Conservation (phyloP, 139 green algal genomes). For the Nannochloris sp. region DNA sequence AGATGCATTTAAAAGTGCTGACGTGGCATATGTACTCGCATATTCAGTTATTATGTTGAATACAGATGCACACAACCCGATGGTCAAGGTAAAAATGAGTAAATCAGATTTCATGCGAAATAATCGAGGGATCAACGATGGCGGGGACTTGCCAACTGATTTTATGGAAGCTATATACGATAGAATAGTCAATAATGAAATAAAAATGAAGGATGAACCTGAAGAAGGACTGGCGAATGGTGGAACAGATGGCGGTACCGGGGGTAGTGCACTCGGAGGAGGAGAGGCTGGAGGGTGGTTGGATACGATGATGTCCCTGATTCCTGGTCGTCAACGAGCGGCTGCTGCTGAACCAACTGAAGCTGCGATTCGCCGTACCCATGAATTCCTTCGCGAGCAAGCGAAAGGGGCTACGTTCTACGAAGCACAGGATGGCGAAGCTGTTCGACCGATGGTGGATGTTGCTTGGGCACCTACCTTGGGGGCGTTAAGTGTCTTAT, state of each 20-base stretch:
- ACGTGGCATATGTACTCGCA: constrained; percentile 96
- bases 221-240: not conserved
- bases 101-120: constrained; percentile 86
- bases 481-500: constrained; percentile 78
- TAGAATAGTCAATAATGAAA: constrained; percentile 92
- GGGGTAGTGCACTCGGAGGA: not conserved
- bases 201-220: constrained; percentile 83
- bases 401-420: constrained; percentile 73
- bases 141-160: constrained; percentile 72
- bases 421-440: constrained; percentile 56
- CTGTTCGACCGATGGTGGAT: constrained; percentile 88
- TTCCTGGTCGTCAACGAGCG: constrained; percentile 36
- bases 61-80: constrained; percentile 97
- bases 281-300: constrained; percentile 28
- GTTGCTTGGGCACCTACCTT: constrained; percentile 89
- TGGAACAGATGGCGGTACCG: not conserved
- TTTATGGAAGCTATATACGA: constrained; percentile 91
- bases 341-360: constrained; percentile 55
- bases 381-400: constrained; percentile 52
- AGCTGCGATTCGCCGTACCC: constrained; percentile 60
- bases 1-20: constrained; percentile 80
- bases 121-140: constrained; percentile 98
- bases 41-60: constrained; percentile 99
- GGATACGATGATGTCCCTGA: constrained; percentile 49
- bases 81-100: constrained; percentile 70